These are phyloP conservation scores for Penicillium ochrochloron DNA, from an alignment of 495 filamentous ascomycete genomes.

Conservation along the genomic window DNA sequence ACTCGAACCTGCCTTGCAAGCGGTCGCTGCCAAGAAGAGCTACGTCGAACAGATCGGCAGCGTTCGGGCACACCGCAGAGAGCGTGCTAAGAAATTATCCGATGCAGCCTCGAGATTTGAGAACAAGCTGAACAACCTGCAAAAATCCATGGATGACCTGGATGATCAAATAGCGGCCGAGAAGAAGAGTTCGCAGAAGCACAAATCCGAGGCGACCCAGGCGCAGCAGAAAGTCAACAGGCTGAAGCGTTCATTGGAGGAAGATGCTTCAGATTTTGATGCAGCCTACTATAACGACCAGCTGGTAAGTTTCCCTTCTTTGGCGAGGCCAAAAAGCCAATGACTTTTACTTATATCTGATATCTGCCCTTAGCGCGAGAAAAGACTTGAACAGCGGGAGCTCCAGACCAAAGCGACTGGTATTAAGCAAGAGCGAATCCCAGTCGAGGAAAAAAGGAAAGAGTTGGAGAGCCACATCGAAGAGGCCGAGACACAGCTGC, in stretches of 20 bases:
- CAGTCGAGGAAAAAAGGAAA: slow-evolving; percentile 31
- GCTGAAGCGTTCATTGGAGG: slow-evolving; percentile 52
- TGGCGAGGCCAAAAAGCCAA: not conserved
- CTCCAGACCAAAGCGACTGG: slow-evolving; percentile 34
- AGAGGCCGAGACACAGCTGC: slow-evolving; percentile 53
- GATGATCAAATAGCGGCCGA: slow-evolving; percentile 62
- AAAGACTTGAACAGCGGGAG: slow-evolving; percentile 40
- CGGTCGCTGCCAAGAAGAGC: slow-evolving; percentile 65
- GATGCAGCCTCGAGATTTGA: slow-evolving; percentile 52
- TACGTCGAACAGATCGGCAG: slow-evolving; percentile 56
- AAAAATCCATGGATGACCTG: slow-evolving; percentile 60
- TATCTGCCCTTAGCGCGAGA: slow-evolving; percentile 42
- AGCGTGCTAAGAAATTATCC: slow-evolving; percentile 56
- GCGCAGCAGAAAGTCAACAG: slow-evolving; percentile 47
- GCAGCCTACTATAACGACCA: slow-evolving; percentile 56
- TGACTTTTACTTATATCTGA: not conserved
- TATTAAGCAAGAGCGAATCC: slow-evolving; percentile 34
- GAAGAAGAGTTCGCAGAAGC: slow-evolving; percentile 49
- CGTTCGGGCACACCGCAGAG: slow-evolving; percentile 57
- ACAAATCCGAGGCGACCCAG: slow-evolving; percentile 54
- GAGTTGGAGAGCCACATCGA: slow-evolving; percentile 37
- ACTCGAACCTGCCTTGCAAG: slow-evolving; percentile 68
- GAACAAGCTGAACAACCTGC: slow-evolving; percentile 53
- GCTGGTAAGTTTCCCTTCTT: slow-evolving; percentile 39
- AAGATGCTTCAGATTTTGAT: slow-evolving; percentile 59